A percentile compares a stretch with the other conserved stretches of the same genome.
Evolutionary conservation across 169 alveolate genomes (phyloP).

Genomic region (Sarcocystis neurona): DNA sequence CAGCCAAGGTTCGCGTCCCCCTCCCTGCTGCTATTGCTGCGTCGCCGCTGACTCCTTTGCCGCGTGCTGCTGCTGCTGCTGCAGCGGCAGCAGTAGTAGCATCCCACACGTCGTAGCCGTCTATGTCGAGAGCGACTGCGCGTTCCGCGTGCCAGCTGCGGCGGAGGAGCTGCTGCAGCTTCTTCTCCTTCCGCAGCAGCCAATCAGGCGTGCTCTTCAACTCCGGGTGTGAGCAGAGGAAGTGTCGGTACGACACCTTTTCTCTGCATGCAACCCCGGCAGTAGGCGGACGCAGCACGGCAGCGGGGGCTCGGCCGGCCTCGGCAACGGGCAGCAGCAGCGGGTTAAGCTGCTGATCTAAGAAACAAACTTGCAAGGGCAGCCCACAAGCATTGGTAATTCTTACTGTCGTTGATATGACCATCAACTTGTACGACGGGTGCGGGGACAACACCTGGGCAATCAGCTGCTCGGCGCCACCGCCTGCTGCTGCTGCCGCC

Average conservation of each 20-base stretch:
- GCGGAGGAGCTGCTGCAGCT: background rate
- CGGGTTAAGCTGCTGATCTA: constrained; percentile 72
- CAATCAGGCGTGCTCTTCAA: constrained; percentile 36
- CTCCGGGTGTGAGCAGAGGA: constrained; percentile 50
- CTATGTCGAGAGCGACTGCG: too few species aligned
- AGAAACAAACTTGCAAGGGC: constrained; percentile 80
- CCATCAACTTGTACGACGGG: constrained; percentile 81
- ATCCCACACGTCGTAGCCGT: too few species aligned
- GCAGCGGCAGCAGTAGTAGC: too few species aligned
- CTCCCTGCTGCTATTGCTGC: too few species aligned
- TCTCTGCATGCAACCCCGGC: background rate
- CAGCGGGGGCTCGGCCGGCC: constrained; percentile 51
- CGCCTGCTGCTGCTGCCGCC: constrained; percentile 23
- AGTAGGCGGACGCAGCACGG: constrained; percentile 20
- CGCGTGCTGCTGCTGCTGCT: too few species aligned
- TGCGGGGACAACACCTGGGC: constrained; percentile 83
- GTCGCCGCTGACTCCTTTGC: too few species aligned
- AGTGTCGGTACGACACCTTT: background rate
- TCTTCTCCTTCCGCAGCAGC: constrained; percentile 42
- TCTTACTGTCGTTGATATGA: constrained; percentile 80
- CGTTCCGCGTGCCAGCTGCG: too few species aligned
- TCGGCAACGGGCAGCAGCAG: constrained; percentile 69
- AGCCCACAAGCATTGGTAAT: constrained; percentile 80
- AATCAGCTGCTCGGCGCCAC: constrained; percentile 63
- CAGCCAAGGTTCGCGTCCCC: too few species aligned